phyloP scores from a whole-genome alignment of 345 rosid species.

The Gossypium australe region DNA sequence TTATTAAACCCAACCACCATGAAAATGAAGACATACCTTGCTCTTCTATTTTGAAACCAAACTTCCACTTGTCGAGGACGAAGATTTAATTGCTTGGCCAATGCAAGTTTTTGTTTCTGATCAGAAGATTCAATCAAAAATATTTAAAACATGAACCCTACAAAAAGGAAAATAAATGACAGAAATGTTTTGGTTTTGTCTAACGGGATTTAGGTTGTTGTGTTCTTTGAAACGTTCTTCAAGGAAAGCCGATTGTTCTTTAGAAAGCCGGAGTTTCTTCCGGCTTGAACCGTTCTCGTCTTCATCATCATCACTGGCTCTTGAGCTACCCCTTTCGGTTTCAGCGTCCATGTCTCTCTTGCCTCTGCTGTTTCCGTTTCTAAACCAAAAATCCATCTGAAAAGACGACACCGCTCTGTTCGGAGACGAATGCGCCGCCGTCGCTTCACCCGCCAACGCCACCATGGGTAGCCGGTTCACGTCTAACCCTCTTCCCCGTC shows the following conservation, averaged over 20 bases:
- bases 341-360: conserved; percentile 51
- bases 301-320: conserved; percentile 85
- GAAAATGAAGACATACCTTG: conserved; percentile 45
- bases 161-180: neutral
- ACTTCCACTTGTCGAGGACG: conserved; percentile 96
- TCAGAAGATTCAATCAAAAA: neutral
- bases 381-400: conserved; percentile 69
- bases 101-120: conserved; percentile 77
- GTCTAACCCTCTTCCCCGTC: conserved; percentile 34
- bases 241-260: conserved; percentile 89
- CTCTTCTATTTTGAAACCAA: conserved; percentile 97
- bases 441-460: conserved; percentile 30
- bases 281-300: conserved; percentile 81
- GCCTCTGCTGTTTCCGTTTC: conserved; percentile 32
- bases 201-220: conserved; percentile 76
- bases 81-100: conserved; percentile 83
- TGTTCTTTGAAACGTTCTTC: conserved; percentile 94
- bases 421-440: conserved; percentile 61
- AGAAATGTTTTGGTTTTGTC: conserved; percentile 8
- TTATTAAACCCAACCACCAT: neutral
- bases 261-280: conserved; percentile 90
- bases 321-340: conserved; percentile 48
- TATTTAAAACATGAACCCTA: conserved; percentile 1
- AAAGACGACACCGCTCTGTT: conserved; percentile 81
- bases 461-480: conserved; percentile 42